phyloP scores from a whole-genome alignment of 2,329 filamentous ascomycete species.

The Penicillium janthinellum region DNA sequence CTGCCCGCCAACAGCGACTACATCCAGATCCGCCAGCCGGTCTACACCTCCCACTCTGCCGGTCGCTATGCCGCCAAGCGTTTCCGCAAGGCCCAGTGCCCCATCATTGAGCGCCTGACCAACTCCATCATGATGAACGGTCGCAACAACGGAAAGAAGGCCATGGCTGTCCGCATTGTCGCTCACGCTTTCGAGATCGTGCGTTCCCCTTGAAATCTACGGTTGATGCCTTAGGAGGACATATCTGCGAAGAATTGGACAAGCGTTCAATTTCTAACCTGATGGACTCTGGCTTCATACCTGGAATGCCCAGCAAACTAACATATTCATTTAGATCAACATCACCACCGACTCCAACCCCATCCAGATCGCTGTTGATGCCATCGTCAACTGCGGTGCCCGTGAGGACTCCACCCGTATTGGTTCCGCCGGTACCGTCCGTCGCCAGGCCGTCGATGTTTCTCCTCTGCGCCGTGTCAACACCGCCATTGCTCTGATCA shows the following conservation, averaged over 20 bases:
- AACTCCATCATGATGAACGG: constrained; percentile 99
- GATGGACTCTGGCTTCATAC: neutral
- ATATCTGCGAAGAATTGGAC: neutral
- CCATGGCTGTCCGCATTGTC: constrained; percentile 99
- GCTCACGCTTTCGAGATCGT: constrained; percentile 99
- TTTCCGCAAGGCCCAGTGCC: constrained; percentile 99
- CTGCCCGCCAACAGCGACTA: constrained; percentile 73
- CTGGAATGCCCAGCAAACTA: neutral
- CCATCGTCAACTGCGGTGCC: constrained; percentile 99
- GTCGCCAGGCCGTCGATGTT: constrained; percentile 99
- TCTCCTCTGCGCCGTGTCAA: constrained; percentile 99
- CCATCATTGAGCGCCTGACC: constrained; percentile 99
- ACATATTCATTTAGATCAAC: constrained; percentile 71
- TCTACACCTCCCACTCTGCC: constrained; percentile 98
- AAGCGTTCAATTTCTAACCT: neutral
- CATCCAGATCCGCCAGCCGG: constrained; percentile 98
- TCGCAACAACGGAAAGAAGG: constrained; percentile 99
- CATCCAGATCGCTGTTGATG: constrained; percentile 98
- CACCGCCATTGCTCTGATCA: constrained; percentile 98
- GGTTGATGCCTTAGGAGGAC: constrained; percentile 17
- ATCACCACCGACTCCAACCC: constrained; percentile 99
- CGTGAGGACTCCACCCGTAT: constrained; percentile 99
- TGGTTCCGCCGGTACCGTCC: constrained; percentile 98
- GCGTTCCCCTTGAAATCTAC: constrained; percentile 51
- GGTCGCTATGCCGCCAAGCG: constrained; percentile 99